Evolutionary conservation across 2,329 filamentous ascomycete genomes (phyloP).

Genomic region (Colletotrichum sojae): DNA sequence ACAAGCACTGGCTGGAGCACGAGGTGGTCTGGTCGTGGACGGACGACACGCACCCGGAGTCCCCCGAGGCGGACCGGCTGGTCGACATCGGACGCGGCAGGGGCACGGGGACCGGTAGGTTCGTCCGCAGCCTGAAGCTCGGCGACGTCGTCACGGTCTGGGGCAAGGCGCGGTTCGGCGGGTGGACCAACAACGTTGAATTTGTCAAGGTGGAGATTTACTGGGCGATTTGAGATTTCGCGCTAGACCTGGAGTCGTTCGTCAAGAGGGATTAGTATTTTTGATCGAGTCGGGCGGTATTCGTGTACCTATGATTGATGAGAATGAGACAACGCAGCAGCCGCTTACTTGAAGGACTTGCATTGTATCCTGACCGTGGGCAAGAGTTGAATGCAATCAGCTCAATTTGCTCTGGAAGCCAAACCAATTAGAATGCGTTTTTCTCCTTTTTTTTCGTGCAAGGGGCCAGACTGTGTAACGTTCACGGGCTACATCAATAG

Average conservation of each 20-base stretch:
- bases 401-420: too few species aligned
- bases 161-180: constrained; percentile 69
- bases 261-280: neutral
- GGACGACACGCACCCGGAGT: constrained; percentile 63
- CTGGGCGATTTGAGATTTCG: constrained; percentile 67
- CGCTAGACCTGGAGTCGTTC: too few species aligned
- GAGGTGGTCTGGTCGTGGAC: constrained; percentile 67
- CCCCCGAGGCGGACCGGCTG: constrained; percentile 55
- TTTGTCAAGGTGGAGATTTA: constrained; percentile 69
- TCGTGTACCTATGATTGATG: neutral
- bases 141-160: constrained; percentile 75
- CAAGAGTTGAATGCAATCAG: too few species aligned
- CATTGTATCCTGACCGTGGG: too few species aligned
- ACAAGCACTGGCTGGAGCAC: constrained; percentile 54
- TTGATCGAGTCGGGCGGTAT: neutral
- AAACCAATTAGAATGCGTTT: too few species aligned
- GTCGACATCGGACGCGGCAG: constrained; percentile 63
- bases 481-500: too few species aligned
- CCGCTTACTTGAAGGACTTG: too few species aligned
- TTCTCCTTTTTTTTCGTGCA: too few species aligned
- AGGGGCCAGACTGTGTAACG: too few species aligned
- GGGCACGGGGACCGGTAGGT: constrained; percentile 66
- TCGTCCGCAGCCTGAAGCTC: constrained; percentile 68
- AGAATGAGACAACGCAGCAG: too few species aligned
- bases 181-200: constrained; percentile 67